Evolutionary conservation across 805 yeast genomes (phyloP), one percentile per base, ranked within the genome.

Genomic region (Cyberlindnera petersonii): DNA sequence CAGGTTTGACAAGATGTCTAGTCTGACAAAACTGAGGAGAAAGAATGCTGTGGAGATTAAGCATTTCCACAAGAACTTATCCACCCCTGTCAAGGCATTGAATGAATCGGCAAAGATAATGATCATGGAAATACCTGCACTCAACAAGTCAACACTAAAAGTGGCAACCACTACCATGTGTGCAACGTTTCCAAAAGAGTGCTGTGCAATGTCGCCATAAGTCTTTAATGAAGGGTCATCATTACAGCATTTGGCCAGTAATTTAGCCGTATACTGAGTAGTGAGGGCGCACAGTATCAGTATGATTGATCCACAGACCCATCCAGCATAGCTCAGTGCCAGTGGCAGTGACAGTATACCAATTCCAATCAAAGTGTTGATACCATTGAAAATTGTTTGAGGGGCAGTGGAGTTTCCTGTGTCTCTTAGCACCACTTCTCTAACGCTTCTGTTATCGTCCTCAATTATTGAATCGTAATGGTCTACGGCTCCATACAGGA

Each of bases 301-400:
- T 7, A 71, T 49, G 1, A 68, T 17, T 0, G 69, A 39, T 0
- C 86, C 86, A 9, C 63, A 40, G 2, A 77, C 49, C 82, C 87
- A 77, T 4, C 94, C 94, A 1, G 88, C 70, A 31, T 78, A 68
- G 47, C 68, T 71, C 39, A 85, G 60, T 2, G 84, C 94, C 44
- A 79, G 65, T 0, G 94, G 89, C 34, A 85, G 64, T 0, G 93
- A 80, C 31, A 85, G 66, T 35, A 85, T 67, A 2, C 91, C 93
- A 26, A 85, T 74, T 0, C 94, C 94, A 47, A 85, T 77, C 21
- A 85, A 62, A 0, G 83, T 83, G 55, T 85, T 85, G 34, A 84
- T 78, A 1, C 89, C 79, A 50, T 85, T 85, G 67, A 84, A 82
- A 5, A 82, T 64, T 0, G 94, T 84, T 56, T 84, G 94, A 1